Conservation (phyloP, 352 stramenopile genomes). For the Globisporangium solare region DNA sequence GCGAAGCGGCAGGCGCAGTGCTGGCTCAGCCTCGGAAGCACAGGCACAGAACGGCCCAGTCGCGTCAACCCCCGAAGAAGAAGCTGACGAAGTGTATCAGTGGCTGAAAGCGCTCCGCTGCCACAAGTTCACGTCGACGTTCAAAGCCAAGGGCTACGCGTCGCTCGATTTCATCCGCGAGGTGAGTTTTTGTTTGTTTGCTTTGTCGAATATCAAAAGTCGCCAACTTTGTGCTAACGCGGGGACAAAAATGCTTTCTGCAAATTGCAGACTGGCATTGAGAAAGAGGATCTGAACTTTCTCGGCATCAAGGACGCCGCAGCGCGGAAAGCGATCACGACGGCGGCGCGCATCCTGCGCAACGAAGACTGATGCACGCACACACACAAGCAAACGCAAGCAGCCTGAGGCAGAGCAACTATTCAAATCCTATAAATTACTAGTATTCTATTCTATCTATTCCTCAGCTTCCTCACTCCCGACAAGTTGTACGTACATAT, state of each 20-base stretch:
- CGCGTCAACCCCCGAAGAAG: conserved; percentile 35
- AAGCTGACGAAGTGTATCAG: conserved; percentile 59
- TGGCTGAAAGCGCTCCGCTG: conserved; percentile 67
- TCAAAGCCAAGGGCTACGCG: conserved; percentile 76
- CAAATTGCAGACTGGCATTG: conserved; percentile 63
- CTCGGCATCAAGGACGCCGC: conserved; percentile 67
- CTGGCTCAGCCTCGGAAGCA: conserved; percentile 7
- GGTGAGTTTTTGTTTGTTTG: conserved; percentile 44
- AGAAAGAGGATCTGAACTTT: conserved; percentile 85
- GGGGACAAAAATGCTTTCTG: no score
- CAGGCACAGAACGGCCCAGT: conserved; percentile 8
- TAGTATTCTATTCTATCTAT: no score
- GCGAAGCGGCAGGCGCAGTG: conserved; percentile 16
- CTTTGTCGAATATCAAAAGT: not conserved
- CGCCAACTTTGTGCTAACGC: not conserved
- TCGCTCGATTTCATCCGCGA: conserved; percentile 84
- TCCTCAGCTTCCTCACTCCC: no score
- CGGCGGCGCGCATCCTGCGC: conserved; percentile 47
- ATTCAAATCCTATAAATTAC: no score
- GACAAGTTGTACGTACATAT: no score
- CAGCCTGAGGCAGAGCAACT: no score
- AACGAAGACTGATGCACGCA: conserved; percentile 29
- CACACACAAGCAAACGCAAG: not conserved
- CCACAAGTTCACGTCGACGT: conserved; percentile 51
- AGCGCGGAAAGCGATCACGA: conserved; percentile 56